Evolutionary conservation across 1,284 basidiomycete genomes (phyloP), one percentile per base, ranked within the genome.

Genomic region (Mycosarcoma mackinlayi): DNA sequence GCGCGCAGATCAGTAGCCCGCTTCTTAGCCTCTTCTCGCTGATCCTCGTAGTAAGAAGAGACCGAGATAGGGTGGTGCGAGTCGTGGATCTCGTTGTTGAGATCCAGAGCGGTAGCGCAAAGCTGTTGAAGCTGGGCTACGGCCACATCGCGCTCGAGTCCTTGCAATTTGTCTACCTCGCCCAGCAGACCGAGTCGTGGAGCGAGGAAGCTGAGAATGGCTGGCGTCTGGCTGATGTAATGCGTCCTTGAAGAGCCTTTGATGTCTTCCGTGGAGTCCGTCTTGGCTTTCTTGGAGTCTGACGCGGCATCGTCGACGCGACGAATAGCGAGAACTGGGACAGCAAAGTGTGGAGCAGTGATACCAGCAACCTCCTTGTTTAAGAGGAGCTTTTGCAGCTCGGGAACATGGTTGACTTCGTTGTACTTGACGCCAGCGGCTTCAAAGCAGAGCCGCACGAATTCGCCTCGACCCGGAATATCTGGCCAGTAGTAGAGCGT

Each of bases 381-480:
- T 6, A 54, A 35, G 19, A 66, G 51, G n/a, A 54, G 30, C 24
- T 50, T 50, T 21, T 45, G 49, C 14, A 80, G 42, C 23, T 39
- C 38, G 1, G 41, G 34, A 6, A 71, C 50, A n/a, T 74, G 59
- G 56, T 56, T 62, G 27, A 64, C 42, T 46, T 86, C 85, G n/a
- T 72, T 77, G 76, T 85, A 86, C 10, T 79, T 69, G 16, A 81
- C 75, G 2, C 83, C 83, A 16, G 84, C 82, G 47, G 83, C 82
- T 68, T 86, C 85, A 70, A 87, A 84, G 21, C 84, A 84, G 45
- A 87, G 84, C 5, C 86, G 85, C 44, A 86, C 78, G 66, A 83
- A 85, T 58, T 87, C 86, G 38, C 85, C 86, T 33, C 86, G 83
- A 0, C 86, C 86, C 1, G 86, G 86, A 50, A 86, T 82, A 14